Percentiles rank a stretch among this genome's conserved stretches.
These are phyloP conservation scores for Nakaseomyces bracarensis DNA, from an alignment of 1,139 yeast genomes.

Conservation along the genomic window DNA sequence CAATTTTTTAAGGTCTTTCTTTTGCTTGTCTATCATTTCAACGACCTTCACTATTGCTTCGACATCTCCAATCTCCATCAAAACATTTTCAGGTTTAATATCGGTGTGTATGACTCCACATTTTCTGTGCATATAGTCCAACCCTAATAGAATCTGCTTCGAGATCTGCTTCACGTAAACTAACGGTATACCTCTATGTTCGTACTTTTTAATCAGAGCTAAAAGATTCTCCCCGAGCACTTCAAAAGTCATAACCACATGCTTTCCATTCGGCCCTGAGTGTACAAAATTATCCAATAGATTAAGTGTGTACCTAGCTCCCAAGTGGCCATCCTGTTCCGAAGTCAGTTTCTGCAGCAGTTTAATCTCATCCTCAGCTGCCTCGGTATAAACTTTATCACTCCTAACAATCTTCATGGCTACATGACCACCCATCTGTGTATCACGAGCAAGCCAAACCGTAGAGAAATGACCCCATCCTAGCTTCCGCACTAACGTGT, in stretches of 20 bases:
- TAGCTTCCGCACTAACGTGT: constrained; percentile 56
- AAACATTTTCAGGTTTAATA: constrained; percentile 68
- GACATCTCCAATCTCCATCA: constrained; percentile 67
- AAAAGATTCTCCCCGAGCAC: constrained; percentile 71
- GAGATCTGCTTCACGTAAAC: constrained; percentile 67
- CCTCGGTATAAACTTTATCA: constrained; percentile 62
- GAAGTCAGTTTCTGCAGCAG: constrained; percentile 31
- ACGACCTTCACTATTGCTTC: constrained; percentile 56
- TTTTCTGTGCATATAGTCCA: constrained; percentile 62
- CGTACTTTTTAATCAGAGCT: constrained; percentile 53
- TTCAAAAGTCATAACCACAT: constrained; percentile 74
- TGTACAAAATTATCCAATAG: constrained; percentile 61
- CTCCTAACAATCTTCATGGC: constrained; percentile 73
- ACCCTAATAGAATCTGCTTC: constrained; percentile 55
- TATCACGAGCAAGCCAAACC: constrained; percentile 66
- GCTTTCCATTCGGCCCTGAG: constrained; percentile 66
- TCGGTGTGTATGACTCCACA: constrained; percentile 79
- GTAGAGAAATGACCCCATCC: constrained; percentile 84
- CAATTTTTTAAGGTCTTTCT: constrained; percentile 36
- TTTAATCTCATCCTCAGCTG: constrained; percentile 70
- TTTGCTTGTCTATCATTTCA: constrained; percentile 45
- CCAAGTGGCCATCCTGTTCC: constrained; percentile 39
- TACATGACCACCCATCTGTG: constrained; percentile 44
- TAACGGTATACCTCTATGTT: constrained; percentile 63
- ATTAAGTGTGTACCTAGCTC: constrained; percentile 56